A percentile compares a stretch with the other conserved stretches of the same genome.
These are phyloP conservation scores for Botrytis deweyae DNA, from an alignment of 2,329 filamentous ascomycete species.

Conservation along the genomic window DNA sequence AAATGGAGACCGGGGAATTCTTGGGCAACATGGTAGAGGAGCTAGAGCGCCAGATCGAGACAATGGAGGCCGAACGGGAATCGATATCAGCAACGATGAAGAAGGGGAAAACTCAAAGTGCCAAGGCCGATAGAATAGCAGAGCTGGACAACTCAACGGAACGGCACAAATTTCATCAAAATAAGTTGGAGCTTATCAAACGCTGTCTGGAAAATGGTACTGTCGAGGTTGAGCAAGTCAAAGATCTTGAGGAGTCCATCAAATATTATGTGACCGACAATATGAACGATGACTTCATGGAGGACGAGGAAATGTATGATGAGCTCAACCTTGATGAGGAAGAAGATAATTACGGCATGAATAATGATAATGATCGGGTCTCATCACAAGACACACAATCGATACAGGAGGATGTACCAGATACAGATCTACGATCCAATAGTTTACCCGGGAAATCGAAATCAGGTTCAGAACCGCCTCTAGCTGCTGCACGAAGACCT, in stretches of 20 bases:
- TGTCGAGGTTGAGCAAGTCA: constrained; percentile 83
- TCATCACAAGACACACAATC: constrained; percentile 97
- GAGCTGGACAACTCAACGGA: constrained; percentile 84
- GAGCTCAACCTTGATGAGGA: constrained; percentile 91
- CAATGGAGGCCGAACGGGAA: constrained; percentile 86
- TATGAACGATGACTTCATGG: constrained; percentile 83
- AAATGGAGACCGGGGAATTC: constrained; percentile 84
- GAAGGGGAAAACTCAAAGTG: constrained; percentile 85
- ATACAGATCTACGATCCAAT: constrained; percentile 52
- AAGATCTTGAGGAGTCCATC: constrained; percentile 86
- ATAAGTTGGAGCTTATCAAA: constrained; percentile 86
- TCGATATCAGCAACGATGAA: constrained; percentile 84
- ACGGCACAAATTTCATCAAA: constrained; percentile 94
- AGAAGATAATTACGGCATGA: constrained; percentile 82
- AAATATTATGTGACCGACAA: constrained; percentile 93
- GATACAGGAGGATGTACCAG: constrained; percentile 76
- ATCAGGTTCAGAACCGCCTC: constrained; percentile 57
- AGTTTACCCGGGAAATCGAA: constrained; percentile 52
- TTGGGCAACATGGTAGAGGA: constrained; percentile 85
- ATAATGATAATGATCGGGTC: constrained; percentile 74
- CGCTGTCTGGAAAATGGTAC: constrained; percentile 90
- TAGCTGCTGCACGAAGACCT: constrained; percentile 63
- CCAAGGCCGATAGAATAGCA: constrained; percentile 83
- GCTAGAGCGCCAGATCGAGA: constrained; percentile 89
- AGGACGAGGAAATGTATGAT: constrained; percentile 94